Percentiles rank a stretch among this genome's conserved stretches.
Conservation (phyloP, 176 grass and related monocot genomes). For the Puccinellia tenuiflora region DNA sequence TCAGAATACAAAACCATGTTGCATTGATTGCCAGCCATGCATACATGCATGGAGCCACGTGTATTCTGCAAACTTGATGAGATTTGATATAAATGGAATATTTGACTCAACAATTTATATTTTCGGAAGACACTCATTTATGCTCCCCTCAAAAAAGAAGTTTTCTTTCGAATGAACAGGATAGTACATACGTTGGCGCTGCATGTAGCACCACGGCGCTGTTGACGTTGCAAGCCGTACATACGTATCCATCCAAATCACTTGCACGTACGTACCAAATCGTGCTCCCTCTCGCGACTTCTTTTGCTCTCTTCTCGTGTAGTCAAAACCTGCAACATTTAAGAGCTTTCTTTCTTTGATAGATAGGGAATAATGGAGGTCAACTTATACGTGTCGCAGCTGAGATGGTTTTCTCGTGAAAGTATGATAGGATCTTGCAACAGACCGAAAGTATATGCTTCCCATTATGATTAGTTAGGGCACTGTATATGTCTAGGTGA, state of each 20-base stretch:
- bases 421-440: neutral
- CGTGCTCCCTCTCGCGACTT: neutral
- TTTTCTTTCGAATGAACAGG: no score
- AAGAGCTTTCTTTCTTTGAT: neutral
- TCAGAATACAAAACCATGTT: neutral
- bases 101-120: neutral
- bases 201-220: neutral
- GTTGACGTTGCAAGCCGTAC: neutral
- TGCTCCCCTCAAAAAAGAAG: no score
- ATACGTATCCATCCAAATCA: no score
- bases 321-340: neutral
- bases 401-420: no score
- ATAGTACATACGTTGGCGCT: neutral
- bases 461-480: neutral
- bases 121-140: neutral
- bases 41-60: neutral
- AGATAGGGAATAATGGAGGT: neutral
- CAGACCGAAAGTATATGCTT: neutral
- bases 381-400: neutral
- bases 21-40: neutral
- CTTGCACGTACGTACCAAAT: no score
- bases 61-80: neutral
- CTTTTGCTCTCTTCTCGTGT: neutral
- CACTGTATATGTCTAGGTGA: neutral
- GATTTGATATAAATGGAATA: neutral